Evolutionary conservation across 139 green algal genomes (phyloP), one percentile per base, ranked within the genome.

Genomic region (Haematococcus lacustris): DNA sequence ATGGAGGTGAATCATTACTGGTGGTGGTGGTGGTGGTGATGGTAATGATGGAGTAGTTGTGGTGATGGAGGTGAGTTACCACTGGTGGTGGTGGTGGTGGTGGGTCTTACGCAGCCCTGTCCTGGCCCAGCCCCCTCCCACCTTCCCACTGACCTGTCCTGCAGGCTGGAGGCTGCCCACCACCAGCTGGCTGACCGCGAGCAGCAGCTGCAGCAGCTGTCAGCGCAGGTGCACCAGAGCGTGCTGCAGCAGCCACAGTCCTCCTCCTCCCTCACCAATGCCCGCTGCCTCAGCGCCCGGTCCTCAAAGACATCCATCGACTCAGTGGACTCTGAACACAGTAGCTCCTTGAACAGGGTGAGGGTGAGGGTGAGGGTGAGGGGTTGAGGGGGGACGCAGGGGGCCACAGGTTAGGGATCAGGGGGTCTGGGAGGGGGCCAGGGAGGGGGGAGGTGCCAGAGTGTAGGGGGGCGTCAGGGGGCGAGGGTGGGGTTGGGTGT

Each of bases 141-240:
- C n/a, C n/a, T 57, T 57, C 13, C 21, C 47, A 57, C 13, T 57
- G 47, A 21, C 47, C 21, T 57, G 47, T 21, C 7, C 35, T 69
- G 35, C 63, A 69, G 63, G 35, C 30, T 69, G 63, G 37, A 39
- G 34, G 63, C 34, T 25, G 63, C 63, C 5, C 63, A 69, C 63
- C 63, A 69, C 21, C 37, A 69, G 63, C 63, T 69, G 63, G 50
- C 63, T 32, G 63, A 69, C 63, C n/a, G 63, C 13, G 63, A 69
- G 63, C 63, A 69, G 38, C 63, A 69, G 37, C 50, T 69, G 2
- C 63, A 69, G 21, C 63, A 69, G 37, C 63, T 69, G 4, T 35
- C 63, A 7, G 63, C 63, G 13, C 63, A 69, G 63, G 63, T 69
- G 60, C n/a, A 4, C 26, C n/a, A 30, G 4, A 64, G 57, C 4